A percentile compares a stretch with the other conserved stretches of the same genome.
These are phyloP conservation scores for Curvularia sp. DNA, from an alignment of 2,329 filamentous ascomycete genomes.

Conservation along the genomic window DNA sequence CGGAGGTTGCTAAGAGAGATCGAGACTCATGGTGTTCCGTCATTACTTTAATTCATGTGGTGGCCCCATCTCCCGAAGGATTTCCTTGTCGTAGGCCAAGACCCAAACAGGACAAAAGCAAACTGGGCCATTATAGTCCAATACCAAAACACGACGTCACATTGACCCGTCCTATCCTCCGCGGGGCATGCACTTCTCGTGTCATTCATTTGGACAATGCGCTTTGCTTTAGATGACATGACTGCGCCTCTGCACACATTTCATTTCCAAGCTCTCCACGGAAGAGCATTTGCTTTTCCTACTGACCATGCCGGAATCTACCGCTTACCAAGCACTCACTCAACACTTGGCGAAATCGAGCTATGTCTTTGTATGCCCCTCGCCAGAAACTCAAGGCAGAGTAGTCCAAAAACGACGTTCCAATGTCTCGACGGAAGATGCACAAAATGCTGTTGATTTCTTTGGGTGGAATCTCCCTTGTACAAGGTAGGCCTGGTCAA, in stretches of 20 bases:
- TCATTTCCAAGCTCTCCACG: constrained; percentile 9
- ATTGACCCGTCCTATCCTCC: constrained; percentile 20
- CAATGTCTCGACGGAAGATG: constrained; percentile 21
- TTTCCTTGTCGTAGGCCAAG: constrained; percentile 2
- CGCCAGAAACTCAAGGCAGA: constrained; percentile 31
- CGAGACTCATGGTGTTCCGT: background rate
- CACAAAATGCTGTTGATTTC: constrained; percentile 29
- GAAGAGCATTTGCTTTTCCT: constrained; percentile 5
- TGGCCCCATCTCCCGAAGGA: background rate
- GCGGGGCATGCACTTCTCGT: constrained; percentile 4
- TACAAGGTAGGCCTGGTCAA: constrained; percentile 19
- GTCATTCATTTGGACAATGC: background rate
- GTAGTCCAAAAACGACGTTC: constrained; percentile 27
- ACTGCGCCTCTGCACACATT: background rate
- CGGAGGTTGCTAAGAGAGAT: background rate
- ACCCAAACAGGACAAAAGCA: constrained; percentile 3
- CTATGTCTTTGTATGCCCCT: constrained; percentile 32
- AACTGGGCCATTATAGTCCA: constrained; percentile 1
- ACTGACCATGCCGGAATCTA: constrained; percentile 19
- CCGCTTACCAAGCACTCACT: constrained; percentile 23
- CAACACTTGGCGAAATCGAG: constrained; percentile 22
- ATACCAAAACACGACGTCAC: constrained; percentile 26
- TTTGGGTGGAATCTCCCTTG: constrained; percentile 35
- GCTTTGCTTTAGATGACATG: background rate
- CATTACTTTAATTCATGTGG: background rate